Conservation (phyloP, 345 rosid genomes). For the Gossypium stocksii region DNA sequence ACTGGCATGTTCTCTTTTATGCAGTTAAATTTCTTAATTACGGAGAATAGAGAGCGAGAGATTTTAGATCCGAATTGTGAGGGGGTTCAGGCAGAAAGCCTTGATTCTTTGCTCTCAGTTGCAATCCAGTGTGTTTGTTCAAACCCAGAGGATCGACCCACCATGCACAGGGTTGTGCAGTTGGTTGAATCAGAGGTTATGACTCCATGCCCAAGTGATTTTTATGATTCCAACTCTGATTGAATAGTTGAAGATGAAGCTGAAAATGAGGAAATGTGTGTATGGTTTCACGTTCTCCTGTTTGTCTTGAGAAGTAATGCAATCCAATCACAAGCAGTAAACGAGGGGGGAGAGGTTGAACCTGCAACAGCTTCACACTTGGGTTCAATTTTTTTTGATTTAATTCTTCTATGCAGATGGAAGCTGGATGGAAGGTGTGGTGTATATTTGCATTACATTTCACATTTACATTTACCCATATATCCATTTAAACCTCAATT, state of each 20-base stretch:
- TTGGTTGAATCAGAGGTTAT: constrained; percentile 89
- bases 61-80: constrained; percentile 69
- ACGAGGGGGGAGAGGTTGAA: constrained; percentile 12
- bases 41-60: constrained; percentile 65
- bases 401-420: constrained; percentile 43
- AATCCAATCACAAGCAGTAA: constrained; percentile 8
- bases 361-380: constrained; percentile 23
- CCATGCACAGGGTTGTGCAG: constrained; percentile 95
- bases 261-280: constrained; percentile 9
- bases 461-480: too few species aligned
- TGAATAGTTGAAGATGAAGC: constrained; percentile 24
- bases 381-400: constrained; percentile 13
- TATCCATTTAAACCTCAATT: too few species aligned
- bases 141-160: constrained; percentile 79
- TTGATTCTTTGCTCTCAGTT: constrained; percentile 74
- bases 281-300: constrained; percentile 16
- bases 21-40: constrained; percentile 79
- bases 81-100: constrained; percentile 69
- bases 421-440: background rate
- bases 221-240: constrained; percentile 87
- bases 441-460: background rate
- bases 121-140: constrained; percentile 83
- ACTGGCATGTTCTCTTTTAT: constrained; percentile 14
- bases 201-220: constrained; percentile 99
- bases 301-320: constrained; percentile 2